Percentiles rank a stretch among this genome's conserved stretches.
phyloP scores from a whole-genome alignment of 2,329 filamentous ascomycete genomes.

The Chaetomium globosum region DNA sequence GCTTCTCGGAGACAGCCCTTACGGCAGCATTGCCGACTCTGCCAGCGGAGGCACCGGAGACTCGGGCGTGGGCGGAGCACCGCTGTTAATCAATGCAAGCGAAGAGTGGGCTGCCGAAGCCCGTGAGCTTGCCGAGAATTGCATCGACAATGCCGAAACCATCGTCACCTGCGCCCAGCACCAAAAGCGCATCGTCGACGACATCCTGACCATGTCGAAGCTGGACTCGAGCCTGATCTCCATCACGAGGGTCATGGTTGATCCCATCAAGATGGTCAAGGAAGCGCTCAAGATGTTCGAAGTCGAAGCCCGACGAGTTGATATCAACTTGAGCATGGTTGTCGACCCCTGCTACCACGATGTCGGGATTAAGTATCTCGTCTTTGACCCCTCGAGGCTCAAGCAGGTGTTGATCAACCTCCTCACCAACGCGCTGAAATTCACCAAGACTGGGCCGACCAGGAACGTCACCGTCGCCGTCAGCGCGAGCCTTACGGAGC shows the following conservation, averaged over 20 bases:
- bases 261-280: slow-evolving; percentile 67
- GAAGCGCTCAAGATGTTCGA: slow-evolving; percentile 77
- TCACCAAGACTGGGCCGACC: slow-evolving; percentile 66
- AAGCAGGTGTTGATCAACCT: slow-evolving; percentile 80
- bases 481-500: slow-evolving; percentile 48
- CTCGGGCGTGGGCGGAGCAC: slow-evolving; percentile 30
- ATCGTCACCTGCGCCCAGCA: slow-evolving; percentile 78
- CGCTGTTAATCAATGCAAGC: slow-evolving; percentile 30
- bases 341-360: slow-evolving; percentile 64
- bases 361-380: slow-evolving; percentile 65
- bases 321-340: slow-evolving; percentile 66
- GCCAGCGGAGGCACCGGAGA: slow-evolving; percentile 24
- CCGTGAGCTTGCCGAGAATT: slow-evolving; percentile 56
- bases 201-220: slow-evolving; percentile 73
- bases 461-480: slow-evolving; percentile 58
- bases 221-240: slow-evolving; percentile 74
- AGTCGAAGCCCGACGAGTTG: slow-evolving; percentile 69
- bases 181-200: slow-evolving; percentile 78
- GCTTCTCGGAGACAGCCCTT: slow-evolving; percentile 39
- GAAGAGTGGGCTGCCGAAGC: slow-evolving; percentile 41
- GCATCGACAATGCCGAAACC: slow-evolving; percentile 74
- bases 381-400: slow-evolving; percentile 72
- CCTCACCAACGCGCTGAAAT: slow-evolving; percentile 80
- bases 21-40: slow-evolving; percentile 21
- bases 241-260: slow-evolving; percentile 69